phyloP scores from a whole-genome alignment of 768 basidiomycete genomes.

The Mycena vulgaris region DNA sequence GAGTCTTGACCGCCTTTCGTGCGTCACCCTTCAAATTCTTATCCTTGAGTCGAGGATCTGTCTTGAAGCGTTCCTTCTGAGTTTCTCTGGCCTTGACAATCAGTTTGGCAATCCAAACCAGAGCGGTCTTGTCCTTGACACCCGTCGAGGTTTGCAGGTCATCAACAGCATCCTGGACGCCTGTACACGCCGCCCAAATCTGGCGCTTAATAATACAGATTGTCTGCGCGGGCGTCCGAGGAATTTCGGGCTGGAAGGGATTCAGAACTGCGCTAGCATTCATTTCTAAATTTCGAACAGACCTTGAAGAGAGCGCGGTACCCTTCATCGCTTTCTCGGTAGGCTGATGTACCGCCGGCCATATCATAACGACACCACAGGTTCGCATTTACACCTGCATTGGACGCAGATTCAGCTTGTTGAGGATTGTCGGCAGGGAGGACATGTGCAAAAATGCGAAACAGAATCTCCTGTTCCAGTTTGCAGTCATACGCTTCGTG shows the following conservation, averaged over 20 bases:
- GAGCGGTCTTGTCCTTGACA: constrained; percentile 49
- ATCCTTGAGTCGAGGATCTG: constrained; percentile 8
- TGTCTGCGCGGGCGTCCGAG: neutral
- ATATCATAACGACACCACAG: constrained; percentile 44
- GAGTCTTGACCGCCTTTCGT: neutral
- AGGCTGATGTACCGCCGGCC: constrained; percentile 41
- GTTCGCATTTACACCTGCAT: constrained; percentile 44
- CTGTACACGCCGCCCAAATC: constrained; percentile 37
- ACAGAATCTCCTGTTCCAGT: constrained; percentile 43
- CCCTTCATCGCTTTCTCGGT: constrained; percentile 38
- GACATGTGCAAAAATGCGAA: constrained; percentile 43
- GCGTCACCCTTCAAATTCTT: constrained; percentile 11
- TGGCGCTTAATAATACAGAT: neutral
- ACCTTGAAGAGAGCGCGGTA: constrained; percentile 14
- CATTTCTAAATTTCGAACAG: neutral
- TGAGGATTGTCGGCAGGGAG: constrained; percentile 53
- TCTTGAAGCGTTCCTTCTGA: neutral
- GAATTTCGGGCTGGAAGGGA: neutral
- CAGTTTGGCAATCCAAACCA: constrained; percentile 44
- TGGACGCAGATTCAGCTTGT: constrained; percentile 47
- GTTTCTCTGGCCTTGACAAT: constrained; percentile 1
- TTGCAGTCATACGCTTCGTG: constrained; percentile 47
- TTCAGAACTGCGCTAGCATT: neutral
- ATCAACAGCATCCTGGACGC: constrained; percentile 26
- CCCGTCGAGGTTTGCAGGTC: constrained; percentile 41